Evolutionary conservation across 2,329 filamentous ascomycete genomes (phyloP).

Genomic region (Sphaerulina musiva): DNA sequence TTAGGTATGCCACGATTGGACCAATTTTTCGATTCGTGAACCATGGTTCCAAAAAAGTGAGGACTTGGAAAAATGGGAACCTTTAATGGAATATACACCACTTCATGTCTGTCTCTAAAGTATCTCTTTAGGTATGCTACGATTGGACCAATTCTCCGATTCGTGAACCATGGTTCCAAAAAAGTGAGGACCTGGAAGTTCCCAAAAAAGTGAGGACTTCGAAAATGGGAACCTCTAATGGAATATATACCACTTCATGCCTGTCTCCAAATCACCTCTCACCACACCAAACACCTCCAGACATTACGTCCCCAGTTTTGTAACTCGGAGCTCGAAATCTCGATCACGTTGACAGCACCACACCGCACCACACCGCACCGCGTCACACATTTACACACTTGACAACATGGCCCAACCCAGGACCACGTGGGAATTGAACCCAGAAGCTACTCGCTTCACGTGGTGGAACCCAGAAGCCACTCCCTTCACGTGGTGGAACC

Average conservation of each 20-base stretch:
- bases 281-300: background rate
- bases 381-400: background rate
- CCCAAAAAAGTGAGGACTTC: background rate
- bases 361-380: background rate
- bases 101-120: background rate
- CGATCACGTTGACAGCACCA: too few relatives aligned
- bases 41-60: too few relatives aligned
- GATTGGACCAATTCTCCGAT: background rate
- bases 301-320: too few relatives aligned
- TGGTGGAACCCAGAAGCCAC: too few relatives aligned
- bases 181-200: background rate
- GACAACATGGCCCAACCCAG: background rate
- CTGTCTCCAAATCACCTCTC: background rate
- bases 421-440: background rate
- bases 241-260: background rate
- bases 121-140: background rate
- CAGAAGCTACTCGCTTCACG: too few relatives aligned
- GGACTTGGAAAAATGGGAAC: background rate
- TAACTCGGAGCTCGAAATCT: too few relatives aligned
- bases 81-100: background rate
- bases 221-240: background rate
- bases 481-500: too few relatives aligned
- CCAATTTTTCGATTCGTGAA: background rate
- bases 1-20: background rate
- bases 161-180: too few relatives aligned